These are phyloP conservation scores for Keithomyces neogunnii DNA, from an alignment of 2,329 filamentous ascomycete species.

Conservation along the genomic window DNA sequence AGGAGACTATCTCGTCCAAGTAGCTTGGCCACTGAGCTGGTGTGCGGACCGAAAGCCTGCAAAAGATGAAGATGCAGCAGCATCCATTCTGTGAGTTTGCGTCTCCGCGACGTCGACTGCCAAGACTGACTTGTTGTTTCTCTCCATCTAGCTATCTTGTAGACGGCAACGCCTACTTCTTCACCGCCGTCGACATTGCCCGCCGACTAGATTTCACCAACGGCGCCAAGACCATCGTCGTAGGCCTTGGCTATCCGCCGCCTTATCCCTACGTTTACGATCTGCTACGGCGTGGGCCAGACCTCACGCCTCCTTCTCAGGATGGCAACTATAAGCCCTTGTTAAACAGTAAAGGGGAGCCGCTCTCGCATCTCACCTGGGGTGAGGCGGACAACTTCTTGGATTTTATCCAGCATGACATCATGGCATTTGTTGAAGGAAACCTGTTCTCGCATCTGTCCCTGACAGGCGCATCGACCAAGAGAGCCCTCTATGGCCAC, in stretches of 20 bases:
- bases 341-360: slow-evolving; percentile 15
- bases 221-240: slow-evolving; percentile 19
- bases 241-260: slow-evolving; percentile 26
- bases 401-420: slow-evolving; percentile 29
- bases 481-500: slow-evolving; percentile 38
- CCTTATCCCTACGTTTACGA: slow-evolving; percentile 18
- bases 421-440: slow-evolving; percentile 24
- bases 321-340: slow-evolving; percentile 16
- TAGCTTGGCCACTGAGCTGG: slow-evolving; percentile 22
- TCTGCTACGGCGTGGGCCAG: slow-evolving; percentile 16
- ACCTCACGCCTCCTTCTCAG: slow-evolving; percentile 20
- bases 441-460: slow-evolving; percentile 17
- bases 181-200: slow-evolving; percentile 22
- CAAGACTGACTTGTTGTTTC: background rate
- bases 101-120: background rate
- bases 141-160: slow-evolving; percentile 19
- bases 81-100: slow-evolving; percentile 1
- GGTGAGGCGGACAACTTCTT: slow-evolving; percentile 38
- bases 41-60: slow-evolving; percentile 14
- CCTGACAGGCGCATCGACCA: slow-evolving; percentile 21
- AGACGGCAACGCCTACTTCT: slow-evolving; percentile 27
- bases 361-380: slow-evolving; percentile 16
- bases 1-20: slow-evolving; percentile 22
- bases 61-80: slow-evolving; percentile 13
- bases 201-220: slow-evolving; percentile 17